Evolutionary conservation across 108 stramenopile species (phyloP).

Genomic region (Schizochytrium sp.): DNA sequence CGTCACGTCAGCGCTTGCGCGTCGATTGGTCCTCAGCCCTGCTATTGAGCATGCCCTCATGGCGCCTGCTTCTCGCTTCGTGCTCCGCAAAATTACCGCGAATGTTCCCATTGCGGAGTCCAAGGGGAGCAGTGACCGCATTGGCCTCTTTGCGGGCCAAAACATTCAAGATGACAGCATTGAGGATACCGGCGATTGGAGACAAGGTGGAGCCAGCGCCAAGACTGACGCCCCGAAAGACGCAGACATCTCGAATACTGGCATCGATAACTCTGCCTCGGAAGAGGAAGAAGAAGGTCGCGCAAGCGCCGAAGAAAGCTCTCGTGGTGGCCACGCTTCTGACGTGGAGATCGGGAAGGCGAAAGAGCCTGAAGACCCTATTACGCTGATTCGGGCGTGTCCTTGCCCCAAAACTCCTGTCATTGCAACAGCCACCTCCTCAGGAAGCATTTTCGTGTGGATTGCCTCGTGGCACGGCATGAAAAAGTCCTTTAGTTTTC

Average conservation of each 20-base stretch:
- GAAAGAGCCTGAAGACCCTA: neutral
- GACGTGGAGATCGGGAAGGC: too few relatives aligned
- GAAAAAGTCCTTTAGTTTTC: neutral
- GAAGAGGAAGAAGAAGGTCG: too few relatives aligned
- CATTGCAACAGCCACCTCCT: neutral
- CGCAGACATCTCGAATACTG: too few relatives aligned
- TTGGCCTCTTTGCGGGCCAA: neutral
- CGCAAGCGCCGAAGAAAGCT: too few relatives aligned
- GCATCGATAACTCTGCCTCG: too few relatives aligned
- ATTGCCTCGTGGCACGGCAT: neutral
- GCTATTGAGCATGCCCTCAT: neutral
- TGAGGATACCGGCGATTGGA: neutral
- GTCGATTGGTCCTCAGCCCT: neutral
- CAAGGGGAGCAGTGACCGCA: neutral
- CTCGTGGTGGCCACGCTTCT: too few relatives aligned
- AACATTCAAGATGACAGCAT: neutral
- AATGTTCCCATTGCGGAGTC: neutral
- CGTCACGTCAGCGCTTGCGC: neutral
- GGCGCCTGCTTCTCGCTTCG: neutral
- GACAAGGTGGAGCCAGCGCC: too few relatives aligned
- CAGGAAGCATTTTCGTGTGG: neutral
- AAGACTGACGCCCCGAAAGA: too few relatives aligned
- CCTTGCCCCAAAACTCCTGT: neutral
- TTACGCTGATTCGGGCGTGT: neutral
- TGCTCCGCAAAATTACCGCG: neutral